Conservation (phyloP, 495 filamentous ascomycete species). For the Xylaria intraflava region DNA sequence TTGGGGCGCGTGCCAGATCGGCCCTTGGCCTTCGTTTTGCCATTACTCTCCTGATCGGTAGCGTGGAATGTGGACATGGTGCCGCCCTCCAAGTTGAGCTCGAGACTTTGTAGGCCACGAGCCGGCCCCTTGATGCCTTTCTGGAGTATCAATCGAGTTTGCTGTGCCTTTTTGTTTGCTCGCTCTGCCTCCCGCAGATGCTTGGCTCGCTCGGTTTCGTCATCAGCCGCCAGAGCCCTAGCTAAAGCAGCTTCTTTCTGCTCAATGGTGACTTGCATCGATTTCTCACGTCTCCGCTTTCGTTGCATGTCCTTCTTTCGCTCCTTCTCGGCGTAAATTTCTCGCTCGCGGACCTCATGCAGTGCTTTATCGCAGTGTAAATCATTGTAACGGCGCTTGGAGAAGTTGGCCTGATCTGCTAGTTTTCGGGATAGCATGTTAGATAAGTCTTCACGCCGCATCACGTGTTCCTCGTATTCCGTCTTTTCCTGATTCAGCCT, state of each 20-base stretch:
- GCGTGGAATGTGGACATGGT: slow-evolving; percentile 81
- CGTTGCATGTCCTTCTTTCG: slow-evolving; percentile 99
- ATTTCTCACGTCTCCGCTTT: slow-evolving; percentile 93
- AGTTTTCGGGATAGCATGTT: slow-evolving; percentile 29
- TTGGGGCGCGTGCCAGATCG: slow-evolving; percentile 62
- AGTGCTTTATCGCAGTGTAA: slow-evolving; percentile 58
- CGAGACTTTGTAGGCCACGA: slow-evolving; percentile 65
- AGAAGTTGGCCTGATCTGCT: slow-evolving; percentile 40
- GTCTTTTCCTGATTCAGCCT: slow-evolving; percentile 54
- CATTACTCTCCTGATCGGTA: slow-evolving; percentile 50
- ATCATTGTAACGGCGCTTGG: slow-evolving; percentile 45
- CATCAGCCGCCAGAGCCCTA: slow-evolving; percentile 64
- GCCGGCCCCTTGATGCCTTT: slow-evolving; percentile 79
- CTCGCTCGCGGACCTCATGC: slow-evolving; percentile 78
- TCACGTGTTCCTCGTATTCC: slow-evolving; percentile 49
- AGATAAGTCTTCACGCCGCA: slow-evolving; percentile 35
- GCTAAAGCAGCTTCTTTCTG: slow-evolving; percentile 77
- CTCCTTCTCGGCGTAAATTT: slow-evolving; percentile 92
- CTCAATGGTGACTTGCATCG: slow-evolving; percentile 75
- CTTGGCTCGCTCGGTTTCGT: slow-evolving; percentile 71
- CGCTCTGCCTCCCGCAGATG: slow-evolving; percentile 73
- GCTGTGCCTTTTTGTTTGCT: slow-evolving; percentile 80
- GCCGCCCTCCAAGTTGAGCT: slow-evolving; percentile 79
- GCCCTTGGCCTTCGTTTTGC: slow-evolving; percentile 57
- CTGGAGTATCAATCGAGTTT: slow-evolving; percentile 73